Evolutionary conservation across 345 rosid genomes (phyloP).

Genomic region (Camelina hispida): DNA sequence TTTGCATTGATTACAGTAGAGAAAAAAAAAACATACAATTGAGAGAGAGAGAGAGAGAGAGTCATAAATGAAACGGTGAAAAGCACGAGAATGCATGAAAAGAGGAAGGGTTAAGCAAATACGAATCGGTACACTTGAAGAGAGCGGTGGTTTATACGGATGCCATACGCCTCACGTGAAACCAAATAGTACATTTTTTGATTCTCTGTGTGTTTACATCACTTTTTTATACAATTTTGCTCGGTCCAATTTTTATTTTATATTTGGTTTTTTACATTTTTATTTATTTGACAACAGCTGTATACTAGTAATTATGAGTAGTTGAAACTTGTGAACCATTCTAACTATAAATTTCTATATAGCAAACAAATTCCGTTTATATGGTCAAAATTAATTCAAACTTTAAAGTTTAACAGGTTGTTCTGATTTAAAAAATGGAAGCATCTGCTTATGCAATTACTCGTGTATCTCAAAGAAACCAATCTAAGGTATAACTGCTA

Average conservation of each 20-base stretch:
- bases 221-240: constrained; percentile 16
- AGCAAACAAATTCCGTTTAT: neutral
- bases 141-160: constrained; percentile 40
- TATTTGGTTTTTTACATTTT: neutral
- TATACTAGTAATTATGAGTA: constrained; percentile 14
- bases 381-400: too few relatives aligned
- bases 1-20: neutral
- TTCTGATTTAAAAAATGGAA: neutral
- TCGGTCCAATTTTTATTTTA: constrained; percentile 11
- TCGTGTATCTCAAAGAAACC: neutral
- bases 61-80: constrained; percentile 35
- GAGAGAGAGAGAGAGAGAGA: too few relatives aligned
- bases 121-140: constrained; percentile 31
- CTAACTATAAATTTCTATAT: neutral
- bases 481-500: neutral
- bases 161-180: constrained; percentile 43
- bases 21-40: neutral
- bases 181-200: neutral
- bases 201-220: constrained; percentile 25
- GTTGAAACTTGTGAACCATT: constrained; percentile 28
- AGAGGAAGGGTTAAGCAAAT: constrained; percentile 28
- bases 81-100: constrained; percentile 41
- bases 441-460: neutral
- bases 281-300: neutral
- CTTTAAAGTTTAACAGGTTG: neutral